These are phyloP conservation scores for Podaxis rugospora DNA, from an alignment of 768 basidiomycete species.

Conservation along the genomic window DNA sequence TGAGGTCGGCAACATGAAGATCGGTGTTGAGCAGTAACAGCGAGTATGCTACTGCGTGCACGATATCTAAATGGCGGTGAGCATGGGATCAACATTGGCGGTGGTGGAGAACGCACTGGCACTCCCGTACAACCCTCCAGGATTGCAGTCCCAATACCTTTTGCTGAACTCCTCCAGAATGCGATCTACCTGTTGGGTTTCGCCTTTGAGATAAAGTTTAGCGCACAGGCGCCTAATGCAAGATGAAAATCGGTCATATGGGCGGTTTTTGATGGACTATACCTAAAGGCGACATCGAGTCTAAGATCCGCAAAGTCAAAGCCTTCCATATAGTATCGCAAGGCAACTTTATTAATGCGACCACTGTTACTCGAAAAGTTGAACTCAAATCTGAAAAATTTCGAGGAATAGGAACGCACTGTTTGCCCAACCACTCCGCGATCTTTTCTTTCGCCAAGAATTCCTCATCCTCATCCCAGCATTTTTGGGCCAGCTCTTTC, in stretches of 20 bases:
- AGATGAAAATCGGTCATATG: not conserved
- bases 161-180: slow-evolving; percentile 90
- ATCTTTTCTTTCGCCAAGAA: slow-evolving; percentile 89
- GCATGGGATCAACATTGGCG: slow-evolving; percentile 5
- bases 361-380: slow-evolving; percentile 42
- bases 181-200: slow-evolving; percentile 97
- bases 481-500: slow-evolving; percentile 68
- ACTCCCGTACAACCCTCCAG: slow-evolving; percentile 72
- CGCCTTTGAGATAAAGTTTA: slow-evolving; percentile 90
- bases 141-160: slow-evolving; percentile 92
- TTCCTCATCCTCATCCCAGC: slow-evolving; percentile 82
- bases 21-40: slow-evolving; percentile 95
- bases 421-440: slow-evolving; percentile 92
- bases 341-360: slow-evolving; percentile 66
- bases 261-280: slow-evolving; percentile 10
- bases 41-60: slow-evolving; percentile 94
- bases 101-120: slow-evolving; percentile 45
- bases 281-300: slow-evolving; percentile 91
- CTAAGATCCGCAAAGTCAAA: slow-evolving; percentile 85
- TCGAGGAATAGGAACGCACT: slow-evolving; percentile 50
- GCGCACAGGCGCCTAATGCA: slow-evolving; percentile 72
- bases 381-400: not conserved
- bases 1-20: slow-evolving; percentile 89
- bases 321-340: slow-evolving; percentile 79
- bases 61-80: slow-evolving; percentile 56